A percentile compares a stretch with the other conserved stretches of the same genome.
Evolutionary conservation across 495 filamentous ascomycete genomes (phyloP).

Genomic region (Hamigera avellanea): DNA sequence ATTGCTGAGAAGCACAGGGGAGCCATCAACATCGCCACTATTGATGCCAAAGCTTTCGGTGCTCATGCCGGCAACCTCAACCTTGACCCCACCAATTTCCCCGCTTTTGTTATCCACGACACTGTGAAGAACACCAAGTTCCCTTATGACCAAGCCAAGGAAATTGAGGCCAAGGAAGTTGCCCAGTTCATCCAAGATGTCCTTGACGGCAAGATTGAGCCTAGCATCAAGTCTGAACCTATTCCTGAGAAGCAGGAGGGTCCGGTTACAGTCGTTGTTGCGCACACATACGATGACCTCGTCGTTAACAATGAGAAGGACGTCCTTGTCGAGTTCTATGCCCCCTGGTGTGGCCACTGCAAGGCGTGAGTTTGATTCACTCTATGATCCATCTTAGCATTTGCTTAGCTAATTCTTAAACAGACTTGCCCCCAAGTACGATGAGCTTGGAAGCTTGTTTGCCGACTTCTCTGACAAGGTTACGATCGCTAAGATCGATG

Average conservation of each 20-base stretch:
- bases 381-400: background rate
- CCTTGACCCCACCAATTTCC: constrained; percentile 89
- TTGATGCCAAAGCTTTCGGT: constrained; percentile 90
- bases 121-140: constrained; percentile 94
- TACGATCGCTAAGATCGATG: constrained; percentile 94
- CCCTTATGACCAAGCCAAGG: constrained; percentile 79
- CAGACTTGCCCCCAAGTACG: constrained; percentile 58
- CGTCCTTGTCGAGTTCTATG: constrained; percentile 97
- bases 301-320: constrained; percentile 94
- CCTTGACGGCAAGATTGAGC: constrained; percentile 75
- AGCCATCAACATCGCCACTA: constrained; percentile 90
- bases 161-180: constrained; percentile 64
- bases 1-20: constrained; percentile 55
- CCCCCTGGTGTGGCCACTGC: constrained; percentile 99
- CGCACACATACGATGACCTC: constrained; percentile 85
- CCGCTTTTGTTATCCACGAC: constrained; percentile 96
- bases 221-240: constrained; percentile 96
- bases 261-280: constrained; percentile 78
- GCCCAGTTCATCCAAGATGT: constrained; percentile 82
- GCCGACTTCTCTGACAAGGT: constrained; percentile 65
- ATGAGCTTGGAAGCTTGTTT: constrained; percentile 78
- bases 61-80: constrained; percentile 96
- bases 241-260: constrained; percentile 93
- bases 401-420: constrained; percentile 7
- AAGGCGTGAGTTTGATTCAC: constrained; percentile 50